Percentiles rank a stretch among this genome's conserved stretches.
These are phyloP conservation scores for Boletus chippewaensis DNA, from an alignment of 1,284 basidiomycete species.

Conservation along the genomic window DNA sequence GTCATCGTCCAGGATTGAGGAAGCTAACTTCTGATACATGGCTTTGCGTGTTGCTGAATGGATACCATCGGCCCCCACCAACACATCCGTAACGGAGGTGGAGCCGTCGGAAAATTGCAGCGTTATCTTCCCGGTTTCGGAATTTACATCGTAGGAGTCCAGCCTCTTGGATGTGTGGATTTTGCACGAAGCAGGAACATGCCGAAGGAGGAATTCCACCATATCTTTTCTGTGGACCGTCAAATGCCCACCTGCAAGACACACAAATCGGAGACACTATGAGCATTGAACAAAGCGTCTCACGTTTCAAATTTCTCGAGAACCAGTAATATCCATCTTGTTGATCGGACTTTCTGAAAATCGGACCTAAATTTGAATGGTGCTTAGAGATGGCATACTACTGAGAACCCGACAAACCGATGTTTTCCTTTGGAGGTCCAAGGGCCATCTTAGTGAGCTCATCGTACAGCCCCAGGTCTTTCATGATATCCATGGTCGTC, in stretches of 20 bases:
- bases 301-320: slow-evolving; percentile 10
- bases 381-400: not conserved
- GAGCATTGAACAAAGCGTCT: not conserved
- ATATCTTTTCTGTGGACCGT: slow-evolving; percentile 32
- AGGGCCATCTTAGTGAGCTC: slow-evolving; percentile 13
- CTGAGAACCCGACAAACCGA: not conserved
- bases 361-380: slow-evolving; percentile 7
- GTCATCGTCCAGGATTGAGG: slow-evolving; percentile 2
- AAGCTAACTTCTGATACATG: slow-evolving; percentile 18
- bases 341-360: slow-evolving; percentile 24
- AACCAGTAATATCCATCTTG: slow-evolving; percentile 25
- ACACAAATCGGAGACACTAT: not conserved
- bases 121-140: slow-evolving; percentile 13
- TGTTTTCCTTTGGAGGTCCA: slow-evolving; percentile 9
- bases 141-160: slow-evolving; percentile 18
- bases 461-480: slow-evolving; percentile 29
- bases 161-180: slow-evolving; percentile 32
- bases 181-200: slow-evolving; percentile 27
- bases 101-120: slow-evolving; percentile 33
- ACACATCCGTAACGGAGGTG: slow-evolving; percentile 29
- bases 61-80: slow-evolving; percentile 31
- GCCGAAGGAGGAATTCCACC: slow-evolving; percentile 27
- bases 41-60: slow-evolving; percentile 20
- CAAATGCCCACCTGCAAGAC: slow-evolving; percentile 22
- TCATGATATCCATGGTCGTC: slow-evolving; percentile 33